These are phyloP conservation scores for Botrytis elliptica DNA, from an alignment of 2,329 filamentous ascomycete genomes.

Conservation along the genomic window DNA sequence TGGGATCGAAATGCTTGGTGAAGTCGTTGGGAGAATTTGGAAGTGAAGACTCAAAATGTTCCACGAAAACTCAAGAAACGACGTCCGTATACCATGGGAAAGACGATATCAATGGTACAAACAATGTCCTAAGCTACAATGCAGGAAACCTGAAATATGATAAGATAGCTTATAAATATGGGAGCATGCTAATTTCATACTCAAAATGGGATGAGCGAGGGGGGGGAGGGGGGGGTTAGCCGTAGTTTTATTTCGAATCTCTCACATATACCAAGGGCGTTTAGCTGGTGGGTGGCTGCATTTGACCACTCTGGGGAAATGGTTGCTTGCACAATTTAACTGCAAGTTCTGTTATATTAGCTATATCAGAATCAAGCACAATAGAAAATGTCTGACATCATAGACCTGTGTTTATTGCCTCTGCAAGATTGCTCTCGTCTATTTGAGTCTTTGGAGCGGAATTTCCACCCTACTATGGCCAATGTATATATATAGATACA, in stretches of 20 bases:
- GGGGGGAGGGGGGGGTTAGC: neutral
- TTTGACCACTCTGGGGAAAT: neutral
- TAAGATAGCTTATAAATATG: constrained; percentile 11
- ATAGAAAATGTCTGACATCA: neutral
- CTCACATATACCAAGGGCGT: constrained; percentile 19
- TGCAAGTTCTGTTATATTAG: neutral
- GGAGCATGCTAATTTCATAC: neutral
- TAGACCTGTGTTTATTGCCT: neutral
- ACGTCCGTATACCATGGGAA: constrained; percentile 32
- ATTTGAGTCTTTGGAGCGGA: constrained; percentile 16
- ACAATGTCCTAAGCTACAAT: constrained; percentile 1
- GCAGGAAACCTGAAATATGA: constrained; percentile 2
- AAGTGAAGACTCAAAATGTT: constrained; percentile 32
- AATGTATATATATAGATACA: neutral
- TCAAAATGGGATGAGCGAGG: neutral
- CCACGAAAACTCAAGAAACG: constrained; percentile 48
- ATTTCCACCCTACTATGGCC: constrained; percentile 1
- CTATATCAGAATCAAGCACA: constrained; percentile 3
- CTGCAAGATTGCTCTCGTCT: neutral
- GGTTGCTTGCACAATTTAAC: neutral
- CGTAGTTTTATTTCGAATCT: constrained; percentile 10
- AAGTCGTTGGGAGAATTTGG: constrained; percentile 36
- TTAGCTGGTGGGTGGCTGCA: constrained; percentile 14
- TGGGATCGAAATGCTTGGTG: constrained; percentile 93
- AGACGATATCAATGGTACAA: constrained; percentile 13